A percentile compares a stretch with the other conserved stretches of the same genome.
Evolutionary conservation across 2,329 filamentous ascomycete genomes (phyloP).

Genomic region (Alternaria conjuncta): DNA sequence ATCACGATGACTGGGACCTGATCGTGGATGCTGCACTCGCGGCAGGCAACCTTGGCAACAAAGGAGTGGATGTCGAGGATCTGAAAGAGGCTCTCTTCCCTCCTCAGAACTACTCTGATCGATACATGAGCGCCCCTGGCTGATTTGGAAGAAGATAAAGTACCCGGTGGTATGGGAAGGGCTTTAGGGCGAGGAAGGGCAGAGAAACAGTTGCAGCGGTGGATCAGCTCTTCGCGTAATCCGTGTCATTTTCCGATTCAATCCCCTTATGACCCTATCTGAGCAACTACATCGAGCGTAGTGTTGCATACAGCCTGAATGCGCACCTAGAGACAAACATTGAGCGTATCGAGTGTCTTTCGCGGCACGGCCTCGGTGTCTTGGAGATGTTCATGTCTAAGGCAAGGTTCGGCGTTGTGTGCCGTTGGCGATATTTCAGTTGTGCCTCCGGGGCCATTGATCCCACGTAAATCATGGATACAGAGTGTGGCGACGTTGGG

Average conservation of each 20-base stretch:
- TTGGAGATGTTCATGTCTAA: background rate
- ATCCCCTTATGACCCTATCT: background rate
- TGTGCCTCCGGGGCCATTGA: background rate
- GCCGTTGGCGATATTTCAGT: background rate
- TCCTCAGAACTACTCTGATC: background rate
- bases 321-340: background rate
- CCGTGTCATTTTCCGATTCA: too few relatives aligned
- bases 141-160: background rate
- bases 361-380: background rate
- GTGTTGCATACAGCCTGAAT: background rate
- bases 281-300: background rate
- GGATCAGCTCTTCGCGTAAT: slow-evolving; percentile 36
- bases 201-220: slow-evolving; percentile 55
- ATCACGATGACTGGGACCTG: background rate
- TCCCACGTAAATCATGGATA: background rate
- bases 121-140: background rate
- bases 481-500: background rate
- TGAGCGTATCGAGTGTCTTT: background rate
- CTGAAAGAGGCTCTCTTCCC: background rate
- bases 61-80: background rate
- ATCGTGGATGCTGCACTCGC: background rate
- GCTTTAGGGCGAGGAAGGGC: slow-evolving; percentile 28
- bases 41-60: background rate
- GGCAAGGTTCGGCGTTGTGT: background rate
- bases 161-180: background rate